Base-by-base conservation (phyloP, 2,329 filamentous ascomycete species). In the Juglanconis oblonga region DNA sequence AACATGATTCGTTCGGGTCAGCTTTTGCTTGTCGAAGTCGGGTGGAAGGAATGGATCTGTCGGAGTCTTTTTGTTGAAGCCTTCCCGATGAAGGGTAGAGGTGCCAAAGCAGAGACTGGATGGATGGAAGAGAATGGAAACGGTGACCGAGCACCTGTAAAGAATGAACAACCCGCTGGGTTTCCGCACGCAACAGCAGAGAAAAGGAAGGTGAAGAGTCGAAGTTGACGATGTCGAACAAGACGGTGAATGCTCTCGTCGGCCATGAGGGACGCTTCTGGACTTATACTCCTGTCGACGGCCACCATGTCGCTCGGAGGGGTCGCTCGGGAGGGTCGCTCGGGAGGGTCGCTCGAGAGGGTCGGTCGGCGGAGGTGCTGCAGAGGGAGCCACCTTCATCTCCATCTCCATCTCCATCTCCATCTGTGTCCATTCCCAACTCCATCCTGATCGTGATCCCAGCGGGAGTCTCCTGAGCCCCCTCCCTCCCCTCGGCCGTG, bases 61-160 rank as follows among this genome's bases (percentile, higher is more conserved):
- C 29, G 10, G 8, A 24, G 40, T 50, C 14, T 4, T 50, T 42
- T 42, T 24, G 5, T 36, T 11, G 17, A 24, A 24, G 36, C 11
- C 36, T 29, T n/a, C 55, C 52, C 29, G 52, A 45, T 59, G 35
- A 14, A 54, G 29, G 40, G 40, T 33, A 17, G 29, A 44, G 14
- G 45, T n/a, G 40, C 17, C 3, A 47, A 44, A 33, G 45, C 36
- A 29, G 33, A 54, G 40, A 32, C 32, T 53, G 57, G 36, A 32
- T 44, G 36, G 42, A 36, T 52, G 51, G 29, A 60, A 62, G 55
- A 42, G 54, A 62, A 62, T 14, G 61, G 47, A 55, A 51, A 36
- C 13, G 61, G 61, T 51, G 61, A 61, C 36, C 61, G 57, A 61
- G 61, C 61, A 61, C 61, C 61, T 57, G 17, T 49, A 62, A 62